phyloP scores from a whole-genome alignment of 1,139 yeast genomes.

The Trichomonascaceae sp. region DNA sequence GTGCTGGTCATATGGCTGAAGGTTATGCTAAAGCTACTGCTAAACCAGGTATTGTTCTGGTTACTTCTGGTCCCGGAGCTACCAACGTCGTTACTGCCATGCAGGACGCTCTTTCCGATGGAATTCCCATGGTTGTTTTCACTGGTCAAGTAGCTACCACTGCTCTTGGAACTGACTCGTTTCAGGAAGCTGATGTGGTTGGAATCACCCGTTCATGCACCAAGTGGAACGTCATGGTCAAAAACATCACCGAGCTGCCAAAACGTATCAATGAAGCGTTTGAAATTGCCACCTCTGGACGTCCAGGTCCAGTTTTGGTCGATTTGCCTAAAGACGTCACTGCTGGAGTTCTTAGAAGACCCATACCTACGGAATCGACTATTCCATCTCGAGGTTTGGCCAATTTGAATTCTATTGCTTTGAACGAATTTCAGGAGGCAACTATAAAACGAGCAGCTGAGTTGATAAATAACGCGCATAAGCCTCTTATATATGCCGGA shows the following conservation, averaged over 20 bases:
- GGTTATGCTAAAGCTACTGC: constrained; percentile 96
- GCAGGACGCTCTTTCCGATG: constrained; percentile 97
- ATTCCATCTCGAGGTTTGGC: constrained; percentile 77
- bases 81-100: constrained; percentile 95
- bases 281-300: constrained; percentile 90
- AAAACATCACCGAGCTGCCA: constrained; percentile 88
- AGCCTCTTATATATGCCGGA: constrained; percentile 87
- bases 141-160: constrained; percentile 95
- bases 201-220: constrained; percentile 97
- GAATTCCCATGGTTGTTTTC: constrained; percentile 96
- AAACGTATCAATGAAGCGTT: constrained; percentile 95
- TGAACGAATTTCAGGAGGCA: constrained; percentile 69
- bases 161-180: constrained; percentile 96
- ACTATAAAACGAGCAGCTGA: constrained; percentile 73
- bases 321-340: constrained; percentile 98
- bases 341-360: constrained; percentile 76
- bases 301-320: constrained; percentile 98
- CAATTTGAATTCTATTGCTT: constrained; percentile 63
- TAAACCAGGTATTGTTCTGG: constrained; percentile 96
- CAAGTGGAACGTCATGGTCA: constrained; percentile 99
- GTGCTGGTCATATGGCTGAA: constrained; percentile 99
- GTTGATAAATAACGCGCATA: constrained; percentile 73
- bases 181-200: constrained; percentile 97
- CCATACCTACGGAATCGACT: constrained; percentile 81
- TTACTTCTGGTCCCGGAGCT: constrained; percentile 98